Evolutionary conservation across 306 rosid species (phyloP).

Genomic region (Cicer arietinum): DNA sequence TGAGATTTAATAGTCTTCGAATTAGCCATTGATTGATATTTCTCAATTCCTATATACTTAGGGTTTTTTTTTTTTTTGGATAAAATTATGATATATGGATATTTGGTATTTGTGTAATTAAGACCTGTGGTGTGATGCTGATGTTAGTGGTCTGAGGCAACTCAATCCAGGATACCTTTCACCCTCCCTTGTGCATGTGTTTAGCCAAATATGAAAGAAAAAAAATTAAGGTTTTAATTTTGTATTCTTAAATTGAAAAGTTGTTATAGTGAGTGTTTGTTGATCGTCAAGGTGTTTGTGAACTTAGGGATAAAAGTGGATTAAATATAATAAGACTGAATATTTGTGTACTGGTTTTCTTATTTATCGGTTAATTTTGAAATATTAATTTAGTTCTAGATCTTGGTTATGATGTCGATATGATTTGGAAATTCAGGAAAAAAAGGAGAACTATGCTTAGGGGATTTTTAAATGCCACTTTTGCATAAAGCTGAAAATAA

Average conservation of each 20-base stretch:
- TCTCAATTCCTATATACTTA: no score
- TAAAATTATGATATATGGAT: no score
- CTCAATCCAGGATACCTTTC: not conserved
- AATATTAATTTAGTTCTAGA: not conserved
- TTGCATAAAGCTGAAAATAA: not conserved
- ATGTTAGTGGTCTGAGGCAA: not conserved
- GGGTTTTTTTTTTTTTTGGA: not conserved
- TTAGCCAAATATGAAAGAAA: not conserved
- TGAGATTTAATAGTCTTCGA: not conserved
- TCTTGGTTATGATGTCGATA: not conserved
- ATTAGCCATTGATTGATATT: not conserved
- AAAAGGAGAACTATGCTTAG: no score
- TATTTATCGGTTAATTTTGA: not conserved
- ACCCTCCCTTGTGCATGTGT: not conserved
- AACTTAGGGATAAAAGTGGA: not conserved
- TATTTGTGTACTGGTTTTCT: conserved; percentile 2
- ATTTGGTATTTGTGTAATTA: no score
- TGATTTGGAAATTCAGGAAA: conserved; percentile 19
- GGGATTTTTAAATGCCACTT: conserved; percentile 4
- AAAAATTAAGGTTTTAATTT: not conserved
- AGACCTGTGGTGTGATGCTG: not conserved
- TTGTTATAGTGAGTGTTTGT: not conserved
- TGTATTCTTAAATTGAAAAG: not conserved
- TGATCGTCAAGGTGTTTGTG: not conserved
- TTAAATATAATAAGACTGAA: conserved; percentile 3